A percentile compares a stretch with the other conserved stretches of the same genome.
phyloP scores from a whole-genome alignment of 2,329 filamentous ascomycete species.

The Neopestalotiopsis clavispora region DNA sequence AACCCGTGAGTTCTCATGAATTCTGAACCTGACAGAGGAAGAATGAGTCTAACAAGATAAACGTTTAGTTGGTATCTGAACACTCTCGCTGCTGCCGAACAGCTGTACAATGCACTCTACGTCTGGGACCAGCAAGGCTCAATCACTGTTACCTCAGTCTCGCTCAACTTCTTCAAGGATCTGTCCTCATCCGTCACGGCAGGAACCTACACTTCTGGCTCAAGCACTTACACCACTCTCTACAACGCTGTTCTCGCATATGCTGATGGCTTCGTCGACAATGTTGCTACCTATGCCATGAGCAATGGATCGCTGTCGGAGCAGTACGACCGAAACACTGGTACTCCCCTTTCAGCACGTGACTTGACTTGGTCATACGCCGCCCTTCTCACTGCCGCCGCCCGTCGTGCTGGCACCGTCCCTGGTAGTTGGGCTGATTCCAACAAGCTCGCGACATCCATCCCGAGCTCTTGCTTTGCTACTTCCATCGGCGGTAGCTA shows the following conservation, averaged over 20 bases:
- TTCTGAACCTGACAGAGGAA: neutral
- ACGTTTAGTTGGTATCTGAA: conserved; percentile 69
- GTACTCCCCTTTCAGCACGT: conserved; percentile 62
- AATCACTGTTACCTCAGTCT: conserved; percentile 67
- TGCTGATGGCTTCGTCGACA: conserved; percentile 64
- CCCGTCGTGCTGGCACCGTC: conserved; percentile 58
- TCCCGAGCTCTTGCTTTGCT: conserved; percentile 54
- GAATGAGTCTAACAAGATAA: conserved; percentile 19
- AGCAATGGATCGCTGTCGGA: conserved; percentile 69
- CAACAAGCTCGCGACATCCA: conserved; percentile 45
- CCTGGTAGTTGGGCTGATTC: conserved; percentile 59
- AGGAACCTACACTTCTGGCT: conserved; percentile 64
- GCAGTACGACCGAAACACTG: conserved; percentile 64
- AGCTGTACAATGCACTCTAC: conserved; percentile 77
- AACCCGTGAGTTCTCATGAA: conserved; percentile 57
- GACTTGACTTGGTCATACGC: conserved; percentile 57
- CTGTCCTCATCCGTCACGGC: conserved; percentile 60
- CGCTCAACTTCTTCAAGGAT: conserved; percentile 74
- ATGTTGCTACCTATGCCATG: conserved; percentile 67
- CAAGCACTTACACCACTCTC: conserved; percentile 57
- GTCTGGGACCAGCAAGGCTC: conserved; percentile 69
- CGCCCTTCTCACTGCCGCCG: conserved; percentile 64
- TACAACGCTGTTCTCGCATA: conserved; percentile 61
- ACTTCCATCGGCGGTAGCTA: conserved; percentile 57
- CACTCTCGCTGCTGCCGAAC: conserved; percentile 79